Evolutionary conservation across 2,329 filamentous ascomycete species (phyloP).

Genomic region (Hymenoscyphus fraxineus): DNA sequence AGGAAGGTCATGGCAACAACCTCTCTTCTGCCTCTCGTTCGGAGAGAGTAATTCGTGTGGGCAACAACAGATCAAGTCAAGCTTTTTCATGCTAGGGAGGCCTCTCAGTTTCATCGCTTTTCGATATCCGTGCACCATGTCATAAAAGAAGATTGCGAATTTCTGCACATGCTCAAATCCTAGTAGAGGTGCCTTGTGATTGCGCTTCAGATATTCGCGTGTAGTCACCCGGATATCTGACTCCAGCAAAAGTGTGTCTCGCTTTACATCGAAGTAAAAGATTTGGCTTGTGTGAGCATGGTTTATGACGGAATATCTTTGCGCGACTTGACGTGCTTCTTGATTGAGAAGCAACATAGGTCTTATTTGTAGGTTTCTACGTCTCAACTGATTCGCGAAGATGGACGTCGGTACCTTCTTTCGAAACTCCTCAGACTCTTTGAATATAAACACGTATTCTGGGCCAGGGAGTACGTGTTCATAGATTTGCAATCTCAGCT

Average conservation of each 20-base stretch:
- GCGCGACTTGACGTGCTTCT: neutral
- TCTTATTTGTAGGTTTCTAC: neutral
- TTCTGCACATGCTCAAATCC: neutral
- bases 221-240: neutral
- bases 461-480: neutral
- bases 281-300: neutral
- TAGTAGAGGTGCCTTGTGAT: too few relatives aligned
- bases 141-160: neutral
- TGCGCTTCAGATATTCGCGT: too few relatives aligned
- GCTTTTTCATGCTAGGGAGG: neutral
- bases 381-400: too few relatives aligned
- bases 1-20: too few relatives aligned
- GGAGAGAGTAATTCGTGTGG: too few relatives aligned
- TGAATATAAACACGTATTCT: neutral
- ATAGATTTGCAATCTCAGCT: neutral
- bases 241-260: neutral
- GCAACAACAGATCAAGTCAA: neutral
- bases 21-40: too few relatives aligned
- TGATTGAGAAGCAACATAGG: neutral
- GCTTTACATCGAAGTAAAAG: neutral
- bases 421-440: too few relatives aligned
- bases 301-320: neutral
- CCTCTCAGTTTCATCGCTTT: neutral
- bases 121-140: neutral
- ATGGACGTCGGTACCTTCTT: too few relatives aligned